Evolutionary conservation across 192 early-diverging fungal species (phyloP).

Genomic region (Coemansia sp.): DNA sequence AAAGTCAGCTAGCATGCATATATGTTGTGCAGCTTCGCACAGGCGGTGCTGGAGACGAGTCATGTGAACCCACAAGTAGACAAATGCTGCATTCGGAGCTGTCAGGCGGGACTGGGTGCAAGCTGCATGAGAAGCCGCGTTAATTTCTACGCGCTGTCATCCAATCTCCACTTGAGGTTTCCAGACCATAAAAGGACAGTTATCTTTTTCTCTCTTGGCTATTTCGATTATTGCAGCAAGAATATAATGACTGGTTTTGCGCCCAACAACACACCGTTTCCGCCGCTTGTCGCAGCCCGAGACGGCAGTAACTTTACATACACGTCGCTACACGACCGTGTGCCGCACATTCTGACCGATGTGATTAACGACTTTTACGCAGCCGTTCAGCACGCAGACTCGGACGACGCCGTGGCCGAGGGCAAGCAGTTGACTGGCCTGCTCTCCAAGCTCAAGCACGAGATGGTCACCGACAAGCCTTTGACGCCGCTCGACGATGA

Average conservation of each 20-base stretch:
- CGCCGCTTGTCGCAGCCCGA: constrained; percentile 61
- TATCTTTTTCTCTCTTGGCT: not conserved
- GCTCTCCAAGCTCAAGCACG: constrained; percentile 70
- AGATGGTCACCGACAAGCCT: constrained; percentile 66
- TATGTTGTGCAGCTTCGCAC: not conserved
- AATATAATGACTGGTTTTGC: constrained; percentile 30
- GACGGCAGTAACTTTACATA: constrained; percentile 76
- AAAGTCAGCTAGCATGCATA: not conserved
- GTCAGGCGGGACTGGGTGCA: no score
- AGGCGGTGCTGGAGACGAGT: not conserved
- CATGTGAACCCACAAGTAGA: no score
- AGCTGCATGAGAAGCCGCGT: no score
- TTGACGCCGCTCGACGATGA: constrained; percentile 56
- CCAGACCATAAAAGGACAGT: not conserved
- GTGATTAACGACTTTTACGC: constrained; percentile 71
- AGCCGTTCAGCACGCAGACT: constrained; percentile 42
- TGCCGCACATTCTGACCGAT: constrained; percentile 83
- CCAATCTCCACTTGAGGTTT: no score
- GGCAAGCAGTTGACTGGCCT: constrained; percentile 67
- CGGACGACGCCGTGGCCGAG: constrained; percentile 52
- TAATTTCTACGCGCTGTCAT: no score
- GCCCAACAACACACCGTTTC: constrained; percentile 59
- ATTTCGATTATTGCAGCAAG: not conserved
- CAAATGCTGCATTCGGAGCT: no score
- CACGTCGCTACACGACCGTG: constrained; percentile 68